Evolutionary conservation across 148 eudicot genomes (phyloP).

Genomic region (Simmondsia chinensis): DNA sequence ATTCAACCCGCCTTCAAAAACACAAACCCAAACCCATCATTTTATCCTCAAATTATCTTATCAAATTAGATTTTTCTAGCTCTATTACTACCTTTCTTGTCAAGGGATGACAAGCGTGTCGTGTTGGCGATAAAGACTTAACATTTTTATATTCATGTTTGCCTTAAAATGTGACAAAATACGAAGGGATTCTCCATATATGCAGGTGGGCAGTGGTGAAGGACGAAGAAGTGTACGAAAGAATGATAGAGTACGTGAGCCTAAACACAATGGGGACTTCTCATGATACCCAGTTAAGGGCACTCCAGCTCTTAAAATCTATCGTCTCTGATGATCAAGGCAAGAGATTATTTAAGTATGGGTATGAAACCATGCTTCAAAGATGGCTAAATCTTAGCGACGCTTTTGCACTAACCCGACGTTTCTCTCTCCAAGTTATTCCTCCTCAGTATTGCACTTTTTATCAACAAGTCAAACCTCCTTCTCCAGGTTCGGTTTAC

Average conservation of each 20-base stretch:
- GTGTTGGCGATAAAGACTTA: too few species aligned
- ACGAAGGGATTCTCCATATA: too few species aligned
- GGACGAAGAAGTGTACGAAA: slow-evolving; percentile 37
- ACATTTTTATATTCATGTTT: too few species aligned
- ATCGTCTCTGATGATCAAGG: slow-evolving; percentile 38
- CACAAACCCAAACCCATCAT: too few species aligned
- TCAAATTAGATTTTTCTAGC: too few species aligned
- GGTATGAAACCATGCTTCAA: slow-evolving; percentile 30
- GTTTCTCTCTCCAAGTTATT: slow-evolving; percentile 45
- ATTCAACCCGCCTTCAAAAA: too few species aligned
- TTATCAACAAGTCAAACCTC: slow-evolving; percentile 28
- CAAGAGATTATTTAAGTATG: slow-evolving; percentile 36
- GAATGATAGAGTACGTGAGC: slow-evolving; percentile 26
- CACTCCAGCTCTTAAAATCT: slow-evolving; percentile 46
- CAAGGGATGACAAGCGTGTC: too few species aligned
- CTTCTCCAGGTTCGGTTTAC: slow-evolving; percentile 54
- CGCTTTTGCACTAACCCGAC: slow-evolving; percentile 30
- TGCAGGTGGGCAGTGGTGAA: slow-evolving; percentile 73
- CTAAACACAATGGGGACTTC: slow-evolving; percentile 33
- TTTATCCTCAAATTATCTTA: too few species aligned
- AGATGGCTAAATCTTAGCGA: slow-evolving; percentile 36
- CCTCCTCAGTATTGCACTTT: slow-evolving; percentile 47
- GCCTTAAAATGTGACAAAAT: too few species aligned
- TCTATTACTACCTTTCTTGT: too few species aligned
- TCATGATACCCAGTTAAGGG: slow-evolving; percentile 57